Base-by-base conservation (phyloP, 371 early-diverging fungal genomes). In the Mucor plumbeus region DNA sequence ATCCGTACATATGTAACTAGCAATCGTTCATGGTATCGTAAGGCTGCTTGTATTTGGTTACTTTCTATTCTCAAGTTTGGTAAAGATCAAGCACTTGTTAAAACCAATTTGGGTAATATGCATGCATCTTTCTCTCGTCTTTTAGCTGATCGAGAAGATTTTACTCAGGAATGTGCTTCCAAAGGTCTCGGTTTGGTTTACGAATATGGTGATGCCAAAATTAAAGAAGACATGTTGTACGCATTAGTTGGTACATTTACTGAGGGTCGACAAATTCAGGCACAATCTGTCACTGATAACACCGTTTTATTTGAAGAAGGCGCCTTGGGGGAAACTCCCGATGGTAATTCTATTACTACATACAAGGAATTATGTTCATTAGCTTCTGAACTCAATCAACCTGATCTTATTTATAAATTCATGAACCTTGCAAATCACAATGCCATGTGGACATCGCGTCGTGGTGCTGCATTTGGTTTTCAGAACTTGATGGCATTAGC, bases 381-480 rank as follows among this genome's bases (percentile, higher is more conserved):
- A 15, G 97, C 97, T 0, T 88, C 92, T 14, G 97, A 97, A 56
- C 83, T 97, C 79, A 95, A 94, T 64, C 94, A 95, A 54, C 96
- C 98, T 11, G 94, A 97, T 58, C 82, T 97, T 14, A 94, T 96
- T n/a, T 96, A 96, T 81, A 92, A 94, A 68, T 95, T 97, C 67
- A 94, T 97, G 93, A 90, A 91, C 44, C 83, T 97, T 15, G 97
- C 97, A 0, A 92, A 94, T 40, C 93, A 95, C 70, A 90, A 93
- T 65, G 92, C 93, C 13, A 85, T 93, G 81, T 95, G 95, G 95
- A 90, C 92, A 63, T 93, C 95, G 11, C 86, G 96, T n/a, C 85
- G 92, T 35, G 97, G 96, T 36, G 94, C 95, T 8, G 90, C 92
- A 1, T 92, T 95, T 76, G 96, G 96, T 14, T 93, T 96, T 64